Base-by-base conservation (phyloP, 352 stramenopile species). In the Phytophthora hybrid region DNA sequence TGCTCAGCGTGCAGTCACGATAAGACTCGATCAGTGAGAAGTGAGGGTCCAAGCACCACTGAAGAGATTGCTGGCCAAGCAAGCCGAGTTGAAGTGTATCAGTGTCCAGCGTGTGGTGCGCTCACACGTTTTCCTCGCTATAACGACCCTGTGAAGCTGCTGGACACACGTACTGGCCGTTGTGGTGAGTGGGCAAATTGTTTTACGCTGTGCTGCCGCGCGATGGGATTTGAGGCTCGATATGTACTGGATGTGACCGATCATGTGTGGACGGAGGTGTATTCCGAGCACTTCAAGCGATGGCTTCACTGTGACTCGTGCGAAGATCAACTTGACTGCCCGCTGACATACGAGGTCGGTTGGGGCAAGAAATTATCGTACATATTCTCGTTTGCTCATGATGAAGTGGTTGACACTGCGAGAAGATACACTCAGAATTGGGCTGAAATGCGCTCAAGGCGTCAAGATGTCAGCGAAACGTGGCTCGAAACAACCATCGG, bases 191-290 rank as follows among this genome's bases (percentile, higher is more conserved):
- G 90, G 90, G 94, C 95, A 21, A 98, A 98, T 62, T 97, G 90
- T 67, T 98, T 98, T 70, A 97, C 90, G 9, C 83, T 98, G 1
- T 93, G 92, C 65, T 97, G 91, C 44, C 85, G 90, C 16, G 86
- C 95, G 1, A 89, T 98, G 78, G 93, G 93, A 5, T 97, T 97
- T 26, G 93, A 98, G 64, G 87, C 91, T 31, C 92, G 94, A 11
- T 98, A 98, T 54, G 90, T 98, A 6, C 71, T 97, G 7, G 97
- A 99, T 80, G 91, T 98, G 21, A 98, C 95, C 0, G 97, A 99
- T 69, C 97, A 99, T 68, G 93, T 99, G 8, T 99, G 97, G 97
- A 97, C 87, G 10, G 97, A 99, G 80, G 91, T 98, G 16, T 98
- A 93, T 72, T 93, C 82, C 13, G 69, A 90, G 9, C 74, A 91